Conservation (phyloP, 148 eudicot genomes). For the Polygonum aviculare region DNA sequence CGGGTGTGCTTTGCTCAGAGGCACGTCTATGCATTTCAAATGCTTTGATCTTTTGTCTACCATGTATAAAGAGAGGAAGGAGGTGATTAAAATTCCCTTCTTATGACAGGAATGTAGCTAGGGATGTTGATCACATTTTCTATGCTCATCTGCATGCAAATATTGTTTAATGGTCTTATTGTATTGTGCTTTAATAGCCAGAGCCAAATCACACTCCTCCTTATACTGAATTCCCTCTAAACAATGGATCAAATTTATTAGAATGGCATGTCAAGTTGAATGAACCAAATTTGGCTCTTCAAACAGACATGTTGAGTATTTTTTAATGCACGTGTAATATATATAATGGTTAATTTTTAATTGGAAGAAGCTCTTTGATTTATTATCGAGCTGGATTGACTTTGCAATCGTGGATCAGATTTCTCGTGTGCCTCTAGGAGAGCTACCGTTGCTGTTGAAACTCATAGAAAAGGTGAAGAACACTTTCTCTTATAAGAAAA, state of each 20-base stretch:
- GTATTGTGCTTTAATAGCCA: not conserved
- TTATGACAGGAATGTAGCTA: not conserved
- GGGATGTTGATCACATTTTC: not conserved
- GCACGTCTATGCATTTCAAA: not conserved
- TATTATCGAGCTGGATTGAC: not conserved
- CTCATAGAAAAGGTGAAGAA: not conserved
- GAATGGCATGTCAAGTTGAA: not conserved
- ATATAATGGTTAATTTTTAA: not conserved
- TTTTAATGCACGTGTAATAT: not conserved
- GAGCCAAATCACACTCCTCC: not conserved
- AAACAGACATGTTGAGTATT: not conserved
- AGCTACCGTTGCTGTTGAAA: not conserved
- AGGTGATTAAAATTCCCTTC: not conserved
- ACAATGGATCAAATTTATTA: not conserved
- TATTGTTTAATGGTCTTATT: not conserved
- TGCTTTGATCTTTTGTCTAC: not conserved
- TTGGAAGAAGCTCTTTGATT: not conserved
- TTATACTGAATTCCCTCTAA: not conserved
- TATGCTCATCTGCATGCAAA: not conserved
- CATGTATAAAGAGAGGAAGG: not conserved
- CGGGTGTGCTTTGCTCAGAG: not conserved
- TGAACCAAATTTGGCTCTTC: not conserved
- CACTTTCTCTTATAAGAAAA: not conserved
- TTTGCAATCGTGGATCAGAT: not conserved
- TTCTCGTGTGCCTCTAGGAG: not conserved